phyloP scores from a whole-genome alignment of 176 grass and related monocot genomes.

The Thalia dealbata region DNA sequence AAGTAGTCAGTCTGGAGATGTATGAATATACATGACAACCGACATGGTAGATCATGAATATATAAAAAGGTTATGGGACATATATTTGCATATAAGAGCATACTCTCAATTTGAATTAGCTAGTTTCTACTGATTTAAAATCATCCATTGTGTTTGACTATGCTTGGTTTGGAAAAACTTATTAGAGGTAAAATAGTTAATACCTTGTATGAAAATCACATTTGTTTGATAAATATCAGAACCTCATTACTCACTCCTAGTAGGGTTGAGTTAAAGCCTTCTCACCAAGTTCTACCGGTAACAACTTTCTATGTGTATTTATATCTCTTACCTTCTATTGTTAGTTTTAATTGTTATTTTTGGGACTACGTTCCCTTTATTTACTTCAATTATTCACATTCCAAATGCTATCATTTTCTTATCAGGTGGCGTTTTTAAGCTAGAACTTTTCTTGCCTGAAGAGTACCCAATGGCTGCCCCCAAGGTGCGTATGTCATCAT shows the following conservation, averaged over 20 bases:
- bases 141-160: neutral
- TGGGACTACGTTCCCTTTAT: neutral
- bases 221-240: neutral
- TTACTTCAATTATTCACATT: neutral
- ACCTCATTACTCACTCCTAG: too few relatives aligned
- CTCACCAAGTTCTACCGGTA: neutral
- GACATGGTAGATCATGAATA: neutral
- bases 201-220: neutral
- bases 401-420: neutral
- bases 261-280: neutral
- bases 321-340: too few relatives aligned
- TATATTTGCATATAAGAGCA: neutral
- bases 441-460: constrained; percentile 2
- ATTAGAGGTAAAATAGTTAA: neutral
- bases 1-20: neutral
- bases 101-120: too few relatives aligned
- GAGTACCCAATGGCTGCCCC: constrained; percentile 12
- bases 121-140: neutral
- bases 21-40: neutral
- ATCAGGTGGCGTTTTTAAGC: constrained; percentile 10
- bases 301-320: neutral
- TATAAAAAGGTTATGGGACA: neutral
- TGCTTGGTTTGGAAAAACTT: too few relatives aligned
- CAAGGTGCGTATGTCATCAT: neutral
- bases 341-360: too few relatives aligned